Base-by-base conservation (phyloP, 2,329 filamentous ascomycete genomes). In the Arthrocladium fulminans region DNA sequence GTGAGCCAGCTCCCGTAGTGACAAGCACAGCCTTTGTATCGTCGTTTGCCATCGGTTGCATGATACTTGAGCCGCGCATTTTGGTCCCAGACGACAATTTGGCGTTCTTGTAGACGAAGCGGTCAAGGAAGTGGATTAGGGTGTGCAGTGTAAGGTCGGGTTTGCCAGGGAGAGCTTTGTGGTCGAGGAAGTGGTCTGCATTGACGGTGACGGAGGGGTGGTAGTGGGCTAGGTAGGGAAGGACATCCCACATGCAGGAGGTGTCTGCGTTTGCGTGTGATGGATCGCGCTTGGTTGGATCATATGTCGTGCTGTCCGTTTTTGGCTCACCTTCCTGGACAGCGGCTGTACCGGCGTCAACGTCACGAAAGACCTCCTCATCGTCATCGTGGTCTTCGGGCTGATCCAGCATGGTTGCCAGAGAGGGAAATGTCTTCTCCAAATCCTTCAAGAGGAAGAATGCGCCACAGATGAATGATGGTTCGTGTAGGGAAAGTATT, bases 41-140 rank as follows among this genome's bases (percentile, higher is more conserved):
- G 10, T 74, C 75, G 43, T 80, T 80, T 45, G 78, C 76, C 60
- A 96, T 79, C 32, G 94, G 92, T 67, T 98, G 92, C 92, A 98
- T 98, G 66, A 98, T 94, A 22, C 88, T 96, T 23, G 79, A 76
- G 43, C 94, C 94, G 54, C 86, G 85, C 24, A 79, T 74, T 25
- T 73, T 67, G 45, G 79, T 74, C 17, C 67, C 64, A 13, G 76
- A 77, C 3, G 81, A 58, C 5, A 65, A 73, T 73, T 95, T 95
- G 53, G 90, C 82, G 59, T 92, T 95, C 57, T 87, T 84, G 75
- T 97, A 98, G n/a, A 95, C 88, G 66, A 98, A 98, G 59, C 94
- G 89, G 68, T 98, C 92, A 50, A 98, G 75, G 74, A 98, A 98
- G 65, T 94, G 85, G 61, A 92, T 92, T 42, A 98, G 77, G 1